A percentile compares a stretch with the other conserved stretches of the same genome.
phyloP scores from a whole-genome alignment of 2,329 filamentous ascomycete species.

The Harringtonia lauricola region DNA sequence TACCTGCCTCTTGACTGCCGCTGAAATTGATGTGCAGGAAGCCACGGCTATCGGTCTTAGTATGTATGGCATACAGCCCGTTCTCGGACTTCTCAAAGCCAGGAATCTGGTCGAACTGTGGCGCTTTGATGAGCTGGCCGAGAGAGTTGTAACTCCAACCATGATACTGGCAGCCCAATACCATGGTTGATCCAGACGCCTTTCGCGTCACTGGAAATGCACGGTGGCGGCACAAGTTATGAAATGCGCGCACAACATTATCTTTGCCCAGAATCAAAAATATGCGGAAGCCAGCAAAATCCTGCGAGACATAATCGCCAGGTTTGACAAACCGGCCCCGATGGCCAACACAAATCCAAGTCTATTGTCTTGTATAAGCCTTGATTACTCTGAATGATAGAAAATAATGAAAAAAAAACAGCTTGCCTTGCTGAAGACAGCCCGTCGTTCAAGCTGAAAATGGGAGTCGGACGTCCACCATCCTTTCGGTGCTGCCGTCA shows the following conservation, averaged over 20 bases:
- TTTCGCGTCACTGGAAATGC: constrained; percentile 1
- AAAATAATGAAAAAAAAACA: background rate
- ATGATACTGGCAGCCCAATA: constrained; percentile 4
- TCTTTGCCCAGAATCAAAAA: constrained; percentile 3
- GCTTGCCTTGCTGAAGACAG: constrained; percentile 3
- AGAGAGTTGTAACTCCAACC: constrained; percentile 6
- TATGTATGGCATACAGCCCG: background rate
- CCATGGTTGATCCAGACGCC: background rate
- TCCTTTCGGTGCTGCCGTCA: background rate
- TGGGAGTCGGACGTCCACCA: background rate
- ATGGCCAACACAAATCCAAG: constrained; percentile 3
- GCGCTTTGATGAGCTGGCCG: constrained; percentile 1
- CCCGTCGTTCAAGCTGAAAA: constrained; percentile 3
- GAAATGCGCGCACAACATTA: background rate
- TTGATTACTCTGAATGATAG: background rate
- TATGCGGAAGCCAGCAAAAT: constrained; percentile 1
- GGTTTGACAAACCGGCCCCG: constrained; percentile 1
- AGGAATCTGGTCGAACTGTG: constrained; percentile 1
- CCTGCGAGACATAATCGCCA: constrained; percentile 1
- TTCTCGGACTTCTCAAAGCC: background rate
- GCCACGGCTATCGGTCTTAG: background rate
- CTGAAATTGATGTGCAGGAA: constrained; percentile 2
- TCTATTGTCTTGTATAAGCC: background rate
- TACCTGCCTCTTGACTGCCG: background rate
- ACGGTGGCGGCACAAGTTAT: constrained; percentile 6